Percentiles rank a stretch among this genome's conserved stretches.
Evolutionary conservation across 805 yeast genomes (phyloP).

Genomic region (Clavispora vitiphila): DNA sequence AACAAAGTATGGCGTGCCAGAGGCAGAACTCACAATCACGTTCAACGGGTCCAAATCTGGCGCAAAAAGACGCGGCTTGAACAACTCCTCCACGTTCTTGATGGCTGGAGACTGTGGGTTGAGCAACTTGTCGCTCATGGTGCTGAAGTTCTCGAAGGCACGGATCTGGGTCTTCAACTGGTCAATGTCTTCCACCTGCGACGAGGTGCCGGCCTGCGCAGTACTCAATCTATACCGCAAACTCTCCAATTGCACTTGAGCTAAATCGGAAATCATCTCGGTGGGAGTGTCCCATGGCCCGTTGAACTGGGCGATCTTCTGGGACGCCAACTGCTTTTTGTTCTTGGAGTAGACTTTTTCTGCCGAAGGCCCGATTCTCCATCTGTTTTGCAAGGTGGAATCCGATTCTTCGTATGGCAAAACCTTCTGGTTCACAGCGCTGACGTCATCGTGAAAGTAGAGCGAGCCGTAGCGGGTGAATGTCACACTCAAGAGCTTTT

Average conservation of each 20-base stretch:
- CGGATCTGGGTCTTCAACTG: conserved; percentile 45
- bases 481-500: conserved; percentile 46
- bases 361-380: conserved; percentile 87
- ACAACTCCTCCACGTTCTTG: conserved; percentile 57
- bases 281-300: conserved; percentile 82
- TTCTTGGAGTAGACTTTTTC: conserved; percentile 77
- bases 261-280: conserved; percentile 61
- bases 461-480: conserved; percentile 79
- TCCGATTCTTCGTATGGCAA: conserved; percentile 59
- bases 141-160: conserved; percentile 58
- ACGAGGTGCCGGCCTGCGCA: conserved; percentile 49
- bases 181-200: conserved; percentile 38
- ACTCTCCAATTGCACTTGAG: conserved; percentile 60
- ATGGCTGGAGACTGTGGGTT: conserved; percentile 48
- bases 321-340: conserved; percentile 48
- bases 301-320: conserved; percentile 42
- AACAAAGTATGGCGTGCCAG: conserved; percentile 45
- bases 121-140: conserved; percentile 56
- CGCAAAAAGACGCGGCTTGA: conserved; percentile 66
- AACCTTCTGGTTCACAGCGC: conserved; percentile 34
- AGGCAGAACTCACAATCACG: conserved; percentile 45
- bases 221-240: conserved; percentile 50
- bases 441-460: conserved; percentile 70
- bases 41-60: conserved; percentile 94
- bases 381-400: conserved; percentile 53